A percentile compares a stretch with the other conserved stretches of the same genome.
Evolutionary conservation across 179 eudicot genomes (phyloP).

Genomic region (Silene noctiflora): DNA sequence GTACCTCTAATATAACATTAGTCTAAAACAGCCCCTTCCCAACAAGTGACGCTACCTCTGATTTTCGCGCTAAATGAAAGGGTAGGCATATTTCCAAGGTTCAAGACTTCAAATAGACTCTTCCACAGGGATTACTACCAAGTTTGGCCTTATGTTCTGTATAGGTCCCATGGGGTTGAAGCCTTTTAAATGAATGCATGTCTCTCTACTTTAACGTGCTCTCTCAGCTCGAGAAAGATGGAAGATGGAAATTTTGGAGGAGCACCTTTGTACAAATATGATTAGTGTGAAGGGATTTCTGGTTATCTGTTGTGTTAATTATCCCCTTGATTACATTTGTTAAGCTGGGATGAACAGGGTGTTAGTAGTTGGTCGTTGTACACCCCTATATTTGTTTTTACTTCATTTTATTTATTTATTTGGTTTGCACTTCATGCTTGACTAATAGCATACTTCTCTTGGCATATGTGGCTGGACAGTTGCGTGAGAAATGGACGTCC

Average conservation of each 20-base stretch:
- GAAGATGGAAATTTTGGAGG: not conserved
- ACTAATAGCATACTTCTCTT: too few species aligned
- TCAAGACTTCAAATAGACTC: not conserved
- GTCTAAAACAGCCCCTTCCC: conserved; percentile 6
- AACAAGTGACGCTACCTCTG: conserved; percentile 13
- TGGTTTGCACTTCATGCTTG: not conserved
- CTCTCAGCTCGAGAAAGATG: not conserved
- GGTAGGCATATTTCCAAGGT: not conserved
- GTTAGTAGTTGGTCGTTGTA: conserved; percentile 7
- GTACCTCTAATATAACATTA: conserved; percentile 15
- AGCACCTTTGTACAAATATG: conserved; percentile 30
- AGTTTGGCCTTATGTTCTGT: not conserved
- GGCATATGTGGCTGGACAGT: too few species aligned
- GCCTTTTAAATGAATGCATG: not conserved
- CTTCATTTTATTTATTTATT: conserved; percentile 13
- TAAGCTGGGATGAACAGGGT: conserved; percentile 16
- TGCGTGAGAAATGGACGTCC: too few species aligned
- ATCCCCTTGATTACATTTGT: conserved; percentile 8
- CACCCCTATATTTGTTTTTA: conserved; percentile 11
- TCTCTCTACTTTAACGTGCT: not conserved
- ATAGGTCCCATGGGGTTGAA: not conserved
- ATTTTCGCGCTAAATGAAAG: conserved; percentile 1
- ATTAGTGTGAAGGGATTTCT: conserved; percentile 17
- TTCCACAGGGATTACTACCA: not conserved
- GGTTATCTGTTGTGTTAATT: conserved; percentile 18